Percentiles rank a stretch among this genome's conserved stretches.
Evolutionary conservation across 306 rosid genomes (phyloP).

Genomic region (Benincasa hispida): DNA sequence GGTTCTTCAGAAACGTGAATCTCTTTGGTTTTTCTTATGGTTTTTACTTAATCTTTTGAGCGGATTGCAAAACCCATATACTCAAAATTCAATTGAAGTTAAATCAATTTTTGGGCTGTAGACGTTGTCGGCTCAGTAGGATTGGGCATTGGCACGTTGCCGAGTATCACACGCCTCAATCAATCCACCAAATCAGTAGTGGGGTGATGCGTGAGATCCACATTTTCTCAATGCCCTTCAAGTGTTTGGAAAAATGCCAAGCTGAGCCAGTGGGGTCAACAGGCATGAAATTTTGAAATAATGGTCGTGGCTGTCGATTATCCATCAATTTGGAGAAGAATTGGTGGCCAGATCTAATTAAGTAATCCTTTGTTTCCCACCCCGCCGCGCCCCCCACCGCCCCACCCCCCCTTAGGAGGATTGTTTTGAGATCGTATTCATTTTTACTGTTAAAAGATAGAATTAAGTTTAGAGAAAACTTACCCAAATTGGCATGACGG

Average conservation of each 20-base stretch:
- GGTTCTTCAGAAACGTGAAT: neutral
- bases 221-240: neutral
- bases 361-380: neutral
- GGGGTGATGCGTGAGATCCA: constrained; percentile 9
- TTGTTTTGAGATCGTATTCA: neutral
- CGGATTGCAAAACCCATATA: neutral
- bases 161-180: constrained; percentile 2
- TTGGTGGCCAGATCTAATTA: neutral
- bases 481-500: neutral
- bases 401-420: too few relatives aligned
- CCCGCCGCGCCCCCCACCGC: too few relatives aligned
- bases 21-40: neutral
- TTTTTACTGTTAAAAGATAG: neutral
- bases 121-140: neutral
- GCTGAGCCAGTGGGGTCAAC: constrained; percentile 3
- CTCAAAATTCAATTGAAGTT: neutral
- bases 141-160: neutral
- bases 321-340: neutral
- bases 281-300: neutral
- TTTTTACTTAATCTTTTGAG: neutral
- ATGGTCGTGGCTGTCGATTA: neutral
- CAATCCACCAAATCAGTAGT: neutral
- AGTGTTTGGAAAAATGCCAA: constrained; percentile 8
- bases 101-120: neutral
- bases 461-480: neutral